Percentiles rank a stretch among this genome's conserved stretches.
These are phyloP conservation scores for Chrysoporthe deuterocubensis DNA, from an alignment of 2,329 filamentous ascomycete species.

Conservation along the genomic window DNA sequence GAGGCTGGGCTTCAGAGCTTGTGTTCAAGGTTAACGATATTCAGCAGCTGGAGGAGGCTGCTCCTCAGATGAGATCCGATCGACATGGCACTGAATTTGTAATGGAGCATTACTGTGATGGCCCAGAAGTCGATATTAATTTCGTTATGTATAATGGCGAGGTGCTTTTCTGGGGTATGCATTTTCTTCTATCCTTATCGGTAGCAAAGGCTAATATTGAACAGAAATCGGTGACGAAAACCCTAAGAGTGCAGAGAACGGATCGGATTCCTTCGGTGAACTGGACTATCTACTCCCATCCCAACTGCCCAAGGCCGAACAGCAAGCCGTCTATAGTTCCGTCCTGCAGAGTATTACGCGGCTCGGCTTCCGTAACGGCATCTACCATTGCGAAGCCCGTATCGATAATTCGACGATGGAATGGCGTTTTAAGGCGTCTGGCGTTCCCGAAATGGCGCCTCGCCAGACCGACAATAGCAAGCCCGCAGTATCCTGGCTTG, in stretches of 20 bases:
- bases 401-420: conserved; percentile 9
- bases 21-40: not conserved
- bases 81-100: conserved; percentile 26
- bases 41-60: not conserved
- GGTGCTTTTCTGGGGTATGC: conserved; percentile 33
- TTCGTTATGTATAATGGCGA: conserved; percentile 36
- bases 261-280: conserved; percentile 7
- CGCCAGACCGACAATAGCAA: too few species aligned
- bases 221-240: conserved; percentile 35
- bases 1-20: not conserved
- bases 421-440: not conserved
- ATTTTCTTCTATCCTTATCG: too few species aligned
- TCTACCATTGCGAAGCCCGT: conserved; percentile 11
- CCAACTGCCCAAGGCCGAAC: not conserved
- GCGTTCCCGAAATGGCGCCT: not conserved
- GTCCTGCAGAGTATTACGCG: not conserved
- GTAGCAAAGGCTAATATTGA: too few species aligned
- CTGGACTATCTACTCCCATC: conserved; percentile 4
- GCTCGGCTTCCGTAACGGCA: conserved; percentile 7
- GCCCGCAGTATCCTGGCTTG: conserved; percentile 5
- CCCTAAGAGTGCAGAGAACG: conserved; percentile 25
- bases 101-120: conserved; percentile 36
- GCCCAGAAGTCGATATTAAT: conserved; percentile 39
- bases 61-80: not conserved
- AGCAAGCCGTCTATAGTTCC: not conserved